phyloP scores from a whole-genome alignment of 192 early-diverging fungal species.

The Mortierella hygrophila region DNA sequence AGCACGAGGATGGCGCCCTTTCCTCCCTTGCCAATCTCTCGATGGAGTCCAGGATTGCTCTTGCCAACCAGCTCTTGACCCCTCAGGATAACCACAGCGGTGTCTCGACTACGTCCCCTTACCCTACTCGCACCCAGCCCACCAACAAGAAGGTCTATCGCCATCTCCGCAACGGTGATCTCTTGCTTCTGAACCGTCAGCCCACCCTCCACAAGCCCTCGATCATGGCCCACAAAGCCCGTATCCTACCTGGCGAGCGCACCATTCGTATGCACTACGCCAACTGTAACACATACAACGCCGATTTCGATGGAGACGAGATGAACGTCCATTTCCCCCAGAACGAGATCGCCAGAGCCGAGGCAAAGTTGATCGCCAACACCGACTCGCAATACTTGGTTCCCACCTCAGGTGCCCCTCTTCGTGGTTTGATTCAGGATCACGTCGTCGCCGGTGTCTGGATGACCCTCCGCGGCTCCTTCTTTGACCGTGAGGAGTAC shows the following conservation, averaged over 20 bases:
- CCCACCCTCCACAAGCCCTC: constrained; percentile 99
- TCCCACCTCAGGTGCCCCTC: constrained; percentile 95
- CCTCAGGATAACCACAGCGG: constrained; percentile 71
- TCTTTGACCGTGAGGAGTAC: constrained; percentile 91
- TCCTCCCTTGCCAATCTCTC: constrained; percentile 84
- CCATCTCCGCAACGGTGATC: constrained; percentile 97
- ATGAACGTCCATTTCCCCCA: constrained; percentile 99
- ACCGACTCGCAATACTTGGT: constrained; percentile 97
- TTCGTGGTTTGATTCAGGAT: constrained; percentile 99
- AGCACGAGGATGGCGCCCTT: constrained; percentile 95
- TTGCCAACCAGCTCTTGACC: constrained; percentile 94
- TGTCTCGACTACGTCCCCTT: constrained; percentile 55
- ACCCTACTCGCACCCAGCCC: constrained; percentile 73
- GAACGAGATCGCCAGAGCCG: constrained; percentile 95
- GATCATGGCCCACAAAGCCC: constrained; percentile 97
- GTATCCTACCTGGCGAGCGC: constrained; percentile 94
- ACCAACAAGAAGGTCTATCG: constrained; percentile 98
- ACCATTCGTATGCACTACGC: constrained; percentile 99
- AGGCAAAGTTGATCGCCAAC: constrained; percentile 95
- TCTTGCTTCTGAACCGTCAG: constrained; percentile 98
- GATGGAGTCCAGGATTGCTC: constrained; percentile 89
- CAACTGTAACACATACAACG: constrained; percentile 92
- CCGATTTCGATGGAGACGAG: constrained; percentile 99
- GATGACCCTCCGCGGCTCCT: constrained; percentile 89
- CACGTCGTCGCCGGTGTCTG: constrained; percentile 97